Conservation (phyloP, 331 rosid species). For the Erythrophleum ivorense region DNA sequence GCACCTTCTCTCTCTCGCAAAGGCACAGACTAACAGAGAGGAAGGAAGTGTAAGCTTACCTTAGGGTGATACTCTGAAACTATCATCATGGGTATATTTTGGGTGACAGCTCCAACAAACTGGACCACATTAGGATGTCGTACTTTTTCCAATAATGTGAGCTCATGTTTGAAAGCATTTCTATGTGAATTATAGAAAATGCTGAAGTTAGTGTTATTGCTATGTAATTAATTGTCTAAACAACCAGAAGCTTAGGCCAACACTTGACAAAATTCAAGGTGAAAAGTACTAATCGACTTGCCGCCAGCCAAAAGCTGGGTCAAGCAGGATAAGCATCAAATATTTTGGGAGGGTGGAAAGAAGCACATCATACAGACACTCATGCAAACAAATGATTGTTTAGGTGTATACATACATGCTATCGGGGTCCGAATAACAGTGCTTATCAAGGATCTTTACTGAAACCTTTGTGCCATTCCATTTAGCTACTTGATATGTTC, state of each 20-base stretch:
- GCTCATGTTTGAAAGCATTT: slow-evolving; percentile 90
- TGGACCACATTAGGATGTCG: slow-evolving; percentile 97
- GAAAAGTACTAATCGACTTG: slow-evolving; percentile 31
- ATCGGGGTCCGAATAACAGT: slow-evolving; percentile 80
- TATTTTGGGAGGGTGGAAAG: slow-evolving; percentile 24
- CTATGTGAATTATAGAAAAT: slow-evolving; percentile 50
- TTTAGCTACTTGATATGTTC: slow-evolving; percentile 94
- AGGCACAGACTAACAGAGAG: slow-evolving; percentile 26
- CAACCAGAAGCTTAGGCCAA: slow-evolving; percentile 18
- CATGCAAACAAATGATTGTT: slow-evolving; percentile 33
- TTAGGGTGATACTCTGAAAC: slow-evolving; percentile 90
- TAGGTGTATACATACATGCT: slow-evolving; percentile 69
- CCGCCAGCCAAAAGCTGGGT: slow-evolving; percentile 29
- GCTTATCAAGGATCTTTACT: slow-evolving; percentile 92
- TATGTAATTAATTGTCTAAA: slow-evolving; percentile 34
- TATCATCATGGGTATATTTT: slow-evolving; percentile 98
- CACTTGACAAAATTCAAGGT: slow-evolving; percentile 37
- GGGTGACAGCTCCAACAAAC: slow-evolving; percentile 99
- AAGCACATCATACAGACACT: slow-evolving; percentile 35
- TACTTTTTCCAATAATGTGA: slow-evolving; percentile 88
- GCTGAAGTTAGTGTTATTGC: slow-evolving; percentile 31
- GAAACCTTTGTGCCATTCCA: slow-evolving; percentile 99
- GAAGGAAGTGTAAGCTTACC: slow-evolving; percentile 57
- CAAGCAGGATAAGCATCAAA: slow-evolving; percentile 29
- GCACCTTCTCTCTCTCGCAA: not conserved